Evolutionary conservation across 2,329 filamentous ascomycete species (phyloP).

Genomic region (Samsoniella hepiali): DNA sequence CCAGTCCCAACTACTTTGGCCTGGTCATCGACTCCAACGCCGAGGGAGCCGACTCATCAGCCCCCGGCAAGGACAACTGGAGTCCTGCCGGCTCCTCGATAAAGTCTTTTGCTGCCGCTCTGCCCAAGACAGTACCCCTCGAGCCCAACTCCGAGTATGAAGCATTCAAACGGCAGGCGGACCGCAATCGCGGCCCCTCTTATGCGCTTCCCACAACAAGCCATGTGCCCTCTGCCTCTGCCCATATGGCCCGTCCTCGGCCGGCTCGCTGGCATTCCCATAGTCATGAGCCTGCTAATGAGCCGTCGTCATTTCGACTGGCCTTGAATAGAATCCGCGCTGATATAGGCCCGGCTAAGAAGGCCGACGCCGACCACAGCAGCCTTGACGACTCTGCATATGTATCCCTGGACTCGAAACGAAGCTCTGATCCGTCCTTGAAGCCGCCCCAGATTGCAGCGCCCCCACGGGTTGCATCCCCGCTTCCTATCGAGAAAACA

Average conservation of each 20-base stretch:
- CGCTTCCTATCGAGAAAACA: conserved; percentile 29
- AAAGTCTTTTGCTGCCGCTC: conserved; percentile 63
- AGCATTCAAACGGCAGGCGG: conserved; percentile 71
- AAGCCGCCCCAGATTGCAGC: conserved; percentile 39
- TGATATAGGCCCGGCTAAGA: conserved; percentile 17
- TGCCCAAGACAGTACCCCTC: conserved; percentile 66
- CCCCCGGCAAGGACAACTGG: conserved; percentile 68
- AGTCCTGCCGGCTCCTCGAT: conserved; percentile 68
- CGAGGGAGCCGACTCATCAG: conserved; percentile 61
- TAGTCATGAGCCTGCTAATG: conserved; percentile 20
- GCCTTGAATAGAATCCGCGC: conserved; percentile 15
- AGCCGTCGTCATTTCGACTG: conserved; percentile 14
- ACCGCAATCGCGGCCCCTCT: conserved; percentile 52
- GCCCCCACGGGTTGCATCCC: conserved; percentile 43
- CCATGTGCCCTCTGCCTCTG: conserved; percentile 30
- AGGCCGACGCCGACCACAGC: conserved; percentile 36
- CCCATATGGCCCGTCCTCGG: conserved; percentile 37
- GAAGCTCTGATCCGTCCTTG: conserved; percentile 48
- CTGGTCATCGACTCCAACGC: conserved; percentile 61
- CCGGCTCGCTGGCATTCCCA: conserved; percentile 49
- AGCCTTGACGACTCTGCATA: conserved; percentile 52
- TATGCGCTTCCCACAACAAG: conserved; percentile 48
- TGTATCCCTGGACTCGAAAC: conserved; percentile 52
- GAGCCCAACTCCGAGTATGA: conserved; percentile 81
- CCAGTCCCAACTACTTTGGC: conserved; percentile 86